A percentile compares a stretch with the other conserved stretches of the same genome.
Evolutionary conservation across 768 basidiomycete genomes (phyloP).

Genomic region (Macrolepiota dolichaula): DNA sequence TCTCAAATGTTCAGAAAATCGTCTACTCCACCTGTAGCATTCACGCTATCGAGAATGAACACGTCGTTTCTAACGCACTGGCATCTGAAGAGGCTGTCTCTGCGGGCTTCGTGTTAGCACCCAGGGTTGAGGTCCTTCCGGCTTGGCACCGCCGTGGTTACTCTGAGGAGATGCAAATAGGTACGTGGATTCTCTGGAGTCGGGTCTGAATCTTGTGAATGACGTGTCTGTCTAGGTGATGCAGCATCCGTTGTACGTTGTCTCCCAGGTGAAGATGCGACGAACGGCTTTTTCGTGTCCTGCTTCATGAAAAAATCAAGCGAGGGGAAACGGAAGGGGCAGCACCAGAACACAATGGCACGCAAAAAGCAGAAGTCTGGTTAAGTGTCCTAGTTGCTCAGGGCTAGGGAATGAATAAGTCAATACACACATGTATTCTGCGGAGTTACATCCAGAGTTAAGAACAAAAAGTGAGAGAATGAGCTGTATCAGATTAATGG

Average conservation of each 20-base stretch:
- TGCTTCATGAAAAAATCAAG: constrained; percentile 58
- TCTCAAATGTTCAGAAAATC: constrained; percentile 73
- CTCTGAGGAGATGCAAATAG: constrained; percentile 54
- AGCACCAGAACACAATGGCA: constrained; percentile 20
- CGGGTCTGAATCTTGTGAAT: neutral
- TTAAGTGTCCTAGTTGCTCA: neutral
- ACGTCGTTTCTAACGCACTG: constrained; percentile 77
- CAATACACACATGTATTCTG: constrained; percentile 12
- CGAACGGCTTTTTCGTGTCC: constrained; percentile 98
- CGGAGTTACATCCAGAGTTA: constrained; percentile 6
- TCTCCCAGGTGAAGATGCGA: constrained; percentile 77
- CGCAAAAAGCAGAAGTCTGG: constrained; percentile 14
- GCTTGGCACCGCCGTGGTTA: constrained; percentile 82
- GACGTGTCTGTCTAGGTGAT: constrained; percentile 32
- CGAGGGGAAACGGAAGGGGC: constrained; percentile 23
- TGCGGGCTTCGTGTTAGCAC: constrained; percentile 67
- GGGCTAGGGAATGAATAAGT: neutral
- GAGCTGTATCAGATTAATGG: constrained; percentile 12
- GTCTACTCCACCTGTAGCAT: constrained; percentile 99
- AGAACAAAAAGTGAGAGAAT: constrained; percentile 8
- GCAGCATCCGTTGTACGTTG: constrained; percentile 69
- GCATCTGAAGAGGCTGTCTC: constrained; percentile 62
- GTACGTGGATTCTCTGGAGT: constrained; percentile 32
- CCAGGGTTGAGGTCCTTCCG: constrained; percentile 65
- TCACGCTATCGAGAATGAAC: constrained; percentile 89